Conservation (phyloP, 176 grass and related monocot species). For the Zoysia pacifica region DNA sequence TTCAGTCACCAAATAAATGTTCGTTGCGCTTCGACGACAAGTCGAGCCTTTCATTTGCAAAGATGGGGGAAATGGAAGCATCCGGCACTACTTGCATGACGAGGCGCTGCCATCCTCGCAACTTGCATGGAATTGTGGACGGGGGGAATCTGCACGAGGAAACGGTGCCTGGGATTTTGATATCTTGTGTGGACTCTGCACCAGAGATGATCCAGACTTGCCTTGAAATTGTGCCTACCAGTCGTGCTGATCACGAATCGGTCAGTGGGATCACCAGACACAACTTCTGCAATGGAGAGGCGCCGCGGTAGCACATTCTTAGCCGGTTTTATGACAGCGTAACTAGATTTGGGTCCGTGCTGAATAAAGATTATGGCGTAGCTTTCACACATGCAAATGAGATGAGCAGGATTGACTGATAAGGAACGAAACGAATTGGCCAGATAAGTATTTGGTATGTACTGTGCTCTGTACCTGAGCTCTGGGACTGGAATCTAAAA, state of each 20-base stretch:
- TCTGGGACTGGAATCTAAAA: background rate
- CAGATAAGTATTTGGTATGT: background rate
- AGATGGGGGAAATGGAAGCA: background rate
- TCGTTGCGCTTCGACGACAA: conserved; percentile 8
- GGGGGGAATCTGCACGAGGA: conserved; percentile 23
- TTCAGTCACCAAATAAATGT: background rate
- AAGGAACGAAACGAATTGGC: background rate
- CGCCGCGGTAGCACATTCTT: background rate
- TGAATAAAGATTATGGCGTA: background rate
- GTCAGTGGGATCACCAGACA: background rate
- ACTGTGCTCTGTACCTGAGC: background rate
- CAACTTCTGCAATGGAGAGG: background rate
- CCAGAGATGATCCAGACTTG: conserved; percentile 12
- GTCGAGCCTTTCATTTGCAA: background rate
- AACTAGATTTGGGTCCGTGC: background rate
- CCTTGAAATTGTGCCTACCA: background rate
- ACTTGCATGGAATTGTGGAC: background rate
- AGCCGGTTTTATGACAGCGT: background rate
- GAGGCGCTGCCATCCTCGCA: conserved; percentile 2
- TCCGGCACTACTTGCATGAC: conserved; percentile 4
- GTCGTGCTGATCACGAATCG: background rate
- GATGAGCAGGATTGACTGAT: background rate
- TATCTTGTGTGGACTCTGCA: background rate
- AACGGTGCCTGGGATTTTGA: conserved; percentile 4
- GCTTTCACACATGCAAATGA: background rate